Evolutionary conservation across 2,329 filamentous ascomycete genomes (phyloP).

Genomic region (Monilinia fructicola): DNA sequence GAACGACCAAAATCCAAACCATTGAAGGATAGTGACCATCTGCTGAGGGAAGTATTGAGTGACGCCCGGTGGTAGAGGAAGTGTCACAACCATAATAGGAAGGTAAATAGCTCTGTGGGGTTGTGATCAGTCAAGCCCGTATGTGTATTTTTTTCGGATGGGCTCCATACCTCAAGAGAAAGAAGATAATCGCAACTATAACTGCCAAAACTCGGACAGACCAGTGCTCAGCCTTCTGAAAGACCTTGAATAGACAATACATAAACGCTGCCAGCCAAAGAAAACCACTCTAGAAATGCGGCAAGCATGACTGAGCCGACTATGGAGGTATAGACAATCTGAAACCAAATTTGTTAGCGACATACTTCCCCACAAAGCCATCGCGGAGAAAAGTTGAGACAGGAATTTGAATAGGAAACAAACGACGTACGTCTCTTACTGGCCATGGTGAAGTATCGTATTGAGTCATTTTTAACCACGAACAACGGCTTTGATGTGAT

Average conservation of each 20-base stretch:
- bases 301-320: slow-evolving; percentile 79
- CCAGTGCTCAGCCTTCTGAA: slow-evolving; percentile 84
- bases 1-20: slow-evolving; percentile 96
- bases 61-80: slow-evolving; percentile 75
- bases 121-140: slow-evolving; percentile 13
- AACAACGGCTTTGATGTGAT: background rate
- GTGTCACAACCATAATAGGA: slow-evolving; percentile 89
- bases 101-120: slow-evolving; percentile 72
- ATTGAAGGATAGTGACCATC: slow-evolving; percentile 75
- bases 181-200: slow-evolving; percentile 71
- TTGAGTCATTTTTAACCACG: slow-evolving; percentile 44
- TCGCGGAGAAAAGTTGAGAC: slow-evolving; percentile 5
- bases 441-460: slow-evolving; percentile 50
- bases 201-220: slow-evolving; percentile 77
- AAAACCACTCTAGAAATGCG: slow-evolving; percentile 85
- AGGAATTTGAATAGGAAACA: background rate
- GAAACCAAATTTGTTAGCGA: slow-evolving; percentile 25
- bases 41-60: slow-evolving; percentile 67
- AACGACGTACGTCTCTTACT: slow-evolving; percentile 47
- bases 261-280: slow-evolving; percentile 92
- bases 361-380: slow-evolving; percentile 9
- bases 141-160: background rate
- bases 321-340: slow-evolving; percentile 85
- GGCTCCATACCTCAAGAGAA: slow-evolving; percentile 64
- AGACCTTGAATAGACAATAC: slow-evolving; percentile 88